Base-by-base conservation (phyloP, 306 rosid species). In the Cicer yamashitae region DNA sequence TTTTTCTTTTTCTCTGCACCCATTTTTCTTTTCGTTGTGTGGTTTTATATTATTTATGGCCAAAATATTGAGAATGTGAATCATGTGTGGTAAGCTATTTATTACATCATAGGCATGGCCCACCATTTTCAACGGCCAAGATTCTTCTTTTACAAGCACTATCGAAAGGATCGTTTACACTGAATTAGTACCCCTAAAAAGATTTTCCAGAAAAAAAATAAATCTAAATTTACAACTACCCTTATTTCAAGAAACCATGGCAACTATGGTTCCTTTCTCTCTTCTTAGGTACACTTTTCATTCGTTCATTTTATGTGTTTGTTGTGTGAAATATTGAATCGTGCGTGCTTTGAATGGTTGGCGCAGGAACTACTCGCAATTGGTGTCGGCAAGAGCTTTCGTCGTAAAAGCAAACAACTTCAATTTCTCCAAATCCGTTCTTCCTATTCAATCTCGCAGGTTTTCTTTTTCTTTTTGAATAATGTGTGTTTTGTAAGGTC, bases 401-500 rank as follows among this genome's bases (percentile, higher is more conserved):
- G 61, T 76, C 17, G 79, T 54, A 25, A 90, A 84, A 83, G 69
- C 86, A 22, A 56, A 83, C 71, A 73, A 66, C 52, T 46, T 67
- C 84, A 79, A 73, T 62, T 73, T 87, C 82, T 67, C 83, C 50
- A 75, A 82, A 6, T 66, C 45, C 45, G 74, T 77, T 76, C 79
- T 78, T 85, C 84, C 82, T 44, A 20, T 72, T 63, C 85, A 44
- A 71, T 65, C 77, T 77, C 85, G 87, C 61, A 85, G 96, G 97
- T 88, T 10, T 10, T 8, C 14, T 47, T 56, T 44, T 13, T 14
- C 34, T n/a, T 51, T n/a, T 63, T 15, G 2, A 18, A 52, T 30
- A 50, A 6, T 68, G 15, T 48, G 67, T 13, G 34, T 38, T 47
- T n/a, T 10, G 73, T 7, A 39, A 37, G 60, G 59, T 25, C 20